Evolutionary conservation across 2,329 filamentous ascomycete species (phyloP).

Genomic region (Colletotrichum tofieldiae): DNA sequence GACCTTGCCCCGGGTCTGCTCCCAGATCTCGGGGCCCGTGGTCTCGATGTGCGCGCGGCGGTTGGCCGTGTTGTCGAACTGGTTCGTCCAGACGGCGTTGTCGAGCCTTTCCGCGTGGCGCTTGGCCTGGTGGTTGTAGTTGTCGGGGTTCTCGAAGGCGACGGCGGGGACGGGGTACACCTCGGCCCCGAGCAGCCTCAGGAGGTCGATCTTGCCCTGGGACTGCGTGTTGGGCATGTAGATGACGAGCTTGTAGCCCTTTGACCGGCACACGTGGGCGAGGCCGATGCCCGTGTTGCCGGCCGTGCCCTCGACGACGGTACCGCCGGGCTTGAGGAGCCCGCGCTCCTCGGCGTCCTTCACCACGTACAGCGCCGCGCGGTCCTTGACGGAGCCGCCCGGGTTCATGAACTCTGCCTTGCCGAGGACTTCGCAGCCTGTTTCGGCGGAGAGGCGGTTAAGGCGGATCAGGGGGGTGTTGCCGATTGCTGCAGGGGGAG

Average conservation of each 20-base stretch:
- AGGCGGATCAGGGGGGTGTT: conserved; percentile 96
- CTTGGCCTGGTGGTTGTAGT: conserved; percentile 97
- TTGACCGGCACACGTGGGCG: conserved; percentile 93
- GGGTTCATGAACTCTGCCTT: conserved; percentile 99
- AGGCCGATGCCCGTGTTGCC: conserved; percentile 99
- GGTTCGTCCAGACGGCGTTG: conserved; percentile 98
- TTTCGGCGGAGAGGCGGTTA: conserved; percentile 89
- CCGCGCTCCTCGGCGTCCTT: conserved; percentile 93
- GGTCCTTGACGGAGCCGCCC: conserved; percentile 95
- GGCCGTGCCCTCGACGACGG: conserved; percentile 96
- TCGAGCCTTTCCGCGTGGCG: conserved; percentile 89
- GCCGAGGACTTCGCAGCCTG: conserved; percentile 93
- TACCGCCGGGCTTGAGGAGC: conserved; percentile 86
- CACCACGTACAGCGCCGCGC: conserved; percentile 94
- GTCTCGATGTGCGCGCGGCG: conserved; percentile 95
- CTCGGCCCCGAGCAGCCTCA: conserved; percentile 92
- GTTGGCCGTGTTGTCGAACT: conserved; percentile 98
- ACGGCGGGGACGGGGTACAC: conserved; percentile 97
- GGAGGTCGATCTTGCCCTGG: conserved; percentile 95
- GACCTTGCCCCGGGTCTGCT: conserved; percentile 86
- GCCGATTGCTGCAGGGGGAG: conserved; percentile 80
- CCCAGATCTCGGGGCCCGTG: conserved; percentile 97
- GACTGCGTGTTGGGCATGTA: conserved; percentile 99
- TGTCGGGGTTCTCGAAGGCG: conserved; percentile 93
- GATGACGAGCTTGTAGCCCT: conserved; percentile 95